These are phyloP conservation scores for Cladosporium sp. DNA, from an alignment of 2,329 filamentous ascomycete species.

Conservation along the genomic window DNA sequence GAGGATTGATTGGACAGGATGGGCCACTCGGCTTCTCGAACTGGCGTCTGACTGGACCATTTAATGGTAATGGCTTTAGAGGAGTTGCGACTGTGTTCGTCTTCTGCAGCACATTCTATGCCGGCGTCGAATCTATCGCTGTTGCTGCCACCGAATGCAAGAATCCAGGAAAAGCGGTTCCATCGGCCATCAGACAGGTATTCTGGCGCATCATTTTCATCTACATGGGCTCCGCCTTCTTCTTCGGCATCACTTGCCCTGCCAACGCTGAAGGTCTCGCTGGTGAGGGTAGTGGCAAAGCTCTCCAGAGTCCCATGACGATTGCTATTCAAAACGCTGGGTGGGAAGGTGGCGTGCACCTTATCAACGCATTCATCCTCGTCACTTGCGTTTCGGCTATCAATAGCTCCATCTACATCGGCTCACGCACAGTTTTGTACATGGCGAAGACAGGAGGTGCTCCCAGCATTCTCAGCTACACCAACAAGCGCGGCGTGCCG, in stretches of 20 bases:
- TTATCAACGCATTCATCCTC: slow-evolving; percentile 34
- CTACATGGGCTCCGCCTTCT: slow-evolving; percentile 68
- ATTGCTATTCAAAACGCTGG: slow-evolving; percentile 70
- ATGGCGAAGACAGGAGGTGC: slow-evolving; percentile 72
- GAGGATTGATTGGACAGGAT: slow-evolving; percentile 27
- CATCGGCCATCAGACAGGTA: slow-evolving; percentile 29
- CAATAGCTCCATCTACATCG: slow-evolving; percentile 75
- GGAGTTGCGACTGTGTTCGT: slow-evolving; percentile 42
- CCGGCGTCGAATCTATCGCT: slow-evolving; percentile 50
- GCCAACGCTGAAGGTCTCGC: slow-evolving; percentile 62
- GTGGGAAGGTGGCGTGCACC: slow-evolving; percentile 67
- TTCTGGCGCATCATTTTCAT: slow-evolving; percentile 45
- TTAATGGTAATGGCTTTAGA: slow-evolving; percentile 35
- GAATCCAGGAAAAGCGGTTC: slow-evolving; percentile 45
- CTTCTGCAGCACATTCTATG: slow-evolving; percentile 45
- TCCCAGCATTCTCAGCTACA: slow-evolving; percentile 64
- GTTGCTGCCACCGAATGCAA: slow-evolving; percentile 50
- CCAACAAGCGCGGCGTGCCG: slow-evolving; percentile 59
- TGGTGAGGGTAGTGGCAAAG: slow-evolving; percentile 53
- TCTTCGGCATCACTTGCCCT: slow-evolving; percentile 70
- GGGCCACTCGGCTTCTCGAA: slow-evolving; percentile 32
- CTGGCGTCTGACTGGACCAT: slow-evolving; percentile 38
- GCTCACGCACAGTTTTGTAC: slow-evolving; percentile 68
- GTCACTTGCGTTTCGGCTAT: slow-evolving; percentile 53
- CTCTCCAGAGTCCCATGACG: slow-evolving; percentile 68